Conservation (phyloP, 2,329 filamentous ascomycete species). For the Teratosphaeria viscida region DNA sequence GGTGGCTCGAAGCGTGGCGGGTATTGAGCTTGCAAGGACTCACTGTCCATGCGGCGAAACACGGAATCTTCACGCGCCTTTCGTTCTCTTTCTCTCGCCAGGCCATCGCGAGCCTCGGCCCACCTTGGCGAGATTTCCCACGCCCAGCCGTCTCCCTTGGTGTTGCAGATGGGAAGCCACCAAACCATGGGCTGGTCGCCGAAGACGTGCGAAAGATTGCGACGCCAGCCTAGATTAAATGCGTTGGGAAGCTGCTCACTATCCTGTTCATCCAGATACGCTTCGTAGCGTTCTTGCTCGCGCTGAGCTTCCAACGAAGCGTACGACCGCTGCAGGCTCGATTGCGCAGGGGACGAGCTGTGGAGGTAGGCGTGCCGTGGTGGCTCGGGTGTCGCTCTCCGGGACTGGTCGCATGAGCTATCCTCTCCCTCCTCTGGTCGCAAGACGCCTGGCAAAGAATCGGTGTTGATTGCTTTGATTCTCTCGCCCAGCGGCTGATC, state of each 20-base stretch:
- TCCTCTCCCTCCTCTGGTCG: conserved; percentile 72
- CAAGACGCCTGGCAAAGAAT: conserved; percentile 68
- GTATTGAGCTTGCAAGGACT: conserved; percentile 7
- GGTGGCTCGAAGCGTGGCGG: background rate
- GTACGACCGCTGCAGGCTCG: conserved; percentile 34
- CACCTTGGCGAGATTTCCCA: conserved; percentile 83
- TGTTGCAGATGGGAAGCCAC: conserved; percentile 72
- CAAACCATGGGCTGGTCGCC: conserved; percentile 64
- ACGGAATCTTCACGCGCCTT: conserved; percentile 20
- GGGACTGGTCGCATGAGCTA: conserved; percentile 15
- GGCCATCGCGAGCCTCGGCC: conserved; percentile 54
- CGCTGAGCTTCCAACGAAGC: conserved; percentile 52
- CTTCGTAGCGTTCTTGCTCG: conserved; percentile 58
- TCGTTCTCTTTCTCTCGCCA: conserved; percentile 37
- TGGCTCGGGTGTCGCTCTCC: conserved; percentile 10
- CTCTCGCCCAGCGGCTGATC: conserved; percentile 50
- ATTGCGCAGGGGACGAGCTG: conserved; percentile 35
- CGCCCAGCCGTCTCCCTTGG: conserved; percentile 81
- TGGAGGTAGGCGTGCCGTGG: background rate
- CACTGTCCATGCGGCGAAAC: conserved; percentile 2
- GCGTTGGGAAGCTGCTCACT: conserved; percentile 81
- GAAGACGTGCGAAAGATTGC: conserved; percentile 73
- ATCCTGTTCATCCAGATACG: conserved; percentile 84
- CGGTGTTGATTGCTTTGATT: conserved; percentile 70
- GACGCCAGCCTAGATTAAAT: conserved; percentile 77